Base-by-base conservation (phyloP, 495 filamentous ascomycete species). In the Chaetomium tenue region DNA sequence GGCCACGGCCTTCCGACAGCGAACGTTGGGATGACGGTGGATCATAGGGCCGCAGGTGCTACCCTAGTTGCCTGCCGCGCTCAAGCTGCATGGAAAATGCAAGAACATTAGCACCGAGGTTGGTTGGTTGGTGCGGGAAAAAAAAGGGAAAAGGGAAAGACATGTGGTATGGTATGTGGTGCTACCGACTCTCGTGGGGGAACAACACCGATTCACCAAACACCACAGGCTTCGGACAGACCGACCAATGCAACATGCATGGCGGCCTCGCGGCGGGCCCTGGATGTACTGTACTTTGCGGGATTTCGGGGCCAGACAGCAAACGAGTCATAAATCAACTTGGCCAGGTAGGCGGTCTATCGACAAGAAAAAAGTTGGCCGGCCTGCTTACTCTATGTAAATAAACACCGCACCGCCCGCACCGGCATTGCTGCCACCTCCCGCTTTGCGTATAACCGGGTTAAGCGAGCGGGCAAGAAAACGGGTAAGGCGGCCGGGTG, bases 401-500 rank as follows among this genome's bases (percentile, higher is more conserved):
- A 58, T 25, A 58, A 58, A 58, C 56, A 33, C 57, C 37, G 57
- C 57, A 47, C 33, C 33, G 33, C 33, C 28, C 28, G 6, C 28
- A 37, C 12, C 57, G 26, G 40, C 42, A 25, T 30, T 28, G 47
- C 33, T 46, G 30, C 58, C 59, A 40, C 48, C 44, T 15, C 44
- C 42, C 22, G 22, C 26, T 23, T 23, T 59, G 25, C 46, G 58
- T 61, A 54, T 55, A 55, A 44, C 60, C 60, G 60, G 60, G 50
- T 30, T 62, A 55, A 62, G 50, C 60, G 60, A 62, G 48, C 20
- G 51, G 20, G 33, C n/a, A 30, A 8, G 61, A n/a, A 37, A 44
- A 39, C 22, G 47, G 55, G 23, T 26, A 46, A 28, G 56, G 55
- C 63, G 50, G 57, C 57, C 50, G 57, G 63, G 26, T 60, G 50